Percentiles rank a stretch among this genome's conserved stretches.
Conservation (phyloP, 129 eudicot species). For the Arctium lappa region DNA sequence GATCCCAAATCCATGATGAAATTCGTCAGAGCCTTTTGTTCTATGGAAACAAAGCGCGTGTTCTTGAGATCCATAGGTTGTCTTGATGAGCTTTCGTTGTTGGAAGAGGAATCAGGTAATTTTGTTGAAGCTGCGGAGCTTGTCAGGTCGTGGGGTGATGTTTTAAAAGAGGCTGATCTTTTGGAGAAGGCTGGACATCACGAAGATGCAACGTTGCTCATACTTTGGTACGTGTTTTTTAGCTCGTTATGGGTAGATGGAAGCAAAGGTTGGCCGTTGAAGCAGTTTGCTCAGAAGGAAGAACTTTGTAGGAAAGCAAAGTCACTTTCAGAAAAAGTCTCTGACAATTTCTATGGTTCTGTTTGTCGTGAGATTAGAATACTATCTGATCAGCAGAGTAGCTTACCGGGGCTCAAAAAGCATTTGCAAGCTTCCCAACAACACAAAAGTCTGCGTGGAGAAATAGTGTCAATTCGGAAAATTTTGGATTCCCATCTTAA, state of each 20-base stretch:
- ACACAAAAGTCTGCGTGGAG: constrained; percentile 32
- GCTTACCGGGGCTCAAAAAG: constrained; percentile 32
- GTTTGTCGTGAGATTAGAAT: constrained; percentile 40
- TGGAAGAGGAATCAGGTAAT: constrained; percentile 69
- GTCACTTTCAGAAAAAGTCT: constrained; percentile 29
- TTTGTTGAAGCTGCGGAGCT: constrained; percentile 63
- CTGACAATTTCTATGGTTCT: constrained; percentile 22
- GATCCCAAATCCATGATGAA: constrained; percentile 54
- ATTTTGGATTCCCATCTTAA: constrained; percentile 45
- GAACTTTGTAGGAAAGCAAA: constrained; percentile 44
- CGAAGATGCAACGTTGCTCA: constrained; percentile 28
- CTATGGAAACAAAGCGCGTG: constrained; percentile 47
- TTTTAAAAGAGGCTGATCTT: constrained; percentile 54
- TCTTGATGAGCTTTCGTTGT: constrained; percentile 56
- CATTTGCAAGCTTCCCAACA: constrained; percentile 28
- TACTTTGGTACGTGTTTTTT: constrained; percentile 35
- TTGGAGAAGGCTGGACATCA: constrained; percentile 46
- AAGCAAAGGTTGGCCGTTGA: constrained; percentile 57
- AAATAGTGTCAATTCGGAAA: constrained; percentile 33
- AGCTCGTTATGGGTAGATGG: constrained; percentile 43
- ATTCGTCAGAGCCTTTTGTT: constrained; percentile 50
- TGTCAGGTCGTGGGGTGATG: constrained; percentile 51
- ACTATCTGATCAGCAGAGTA: constrained; percentile 33
- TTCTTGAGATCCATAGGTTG: constrained; percentile 47
- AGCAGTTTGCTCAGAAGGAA: constrained; percentile 39